phyloP scores from a whole-genome alignment of 1,284 basidiomycete genomes.

The Leucoagaricus sp. region DNA sequence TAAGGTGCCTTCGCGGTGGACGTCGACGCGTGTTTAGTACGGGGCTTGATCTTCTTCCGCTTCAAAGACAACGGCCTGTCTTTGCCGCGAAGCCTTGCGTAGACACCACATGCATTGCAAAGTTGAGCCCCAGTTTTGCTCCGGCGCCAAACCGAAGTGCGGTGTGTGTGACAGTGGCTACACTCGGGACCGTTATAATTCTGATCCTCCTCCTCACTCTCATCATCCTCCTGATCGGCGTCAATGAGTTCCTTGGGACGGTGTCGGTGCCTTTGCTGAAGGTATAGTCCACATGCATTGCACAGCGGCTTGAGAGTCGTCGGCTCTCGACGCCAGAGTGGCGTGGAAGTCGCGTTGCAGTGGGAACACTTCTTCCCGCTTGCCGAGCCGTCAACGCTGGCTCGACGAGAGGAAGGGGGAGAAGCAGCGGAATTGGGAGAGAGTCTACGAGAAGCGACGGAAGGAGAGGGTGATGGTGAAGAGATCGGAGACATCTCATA shows the following conservation, averaged over 20 bases:
- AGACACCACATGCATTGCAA: slow-evolving; percentile 54
- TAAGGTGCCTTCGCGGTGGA: slow-evolving; percentile 18
- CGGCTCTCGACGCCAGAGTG: slow-evolving; percentile 50
- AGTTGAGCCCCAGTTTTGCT: slow-evolving; percentile 49
- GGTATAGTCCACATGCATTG: slow-evolving; percentile 50
- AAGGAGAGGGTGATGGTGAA: slow-evolving; percentile 32
- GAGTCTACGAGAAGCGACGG: slow-evolving; percentile 3
- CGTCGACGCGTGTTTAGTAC: slow-evolving; percentile 36
- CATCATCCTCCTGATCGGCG: slow-evolving; percentile 42
- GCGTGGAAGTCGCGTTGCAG: slow-evolving; percentile 47
- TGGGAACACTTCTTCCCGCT: slow-evolving; percentile 45
- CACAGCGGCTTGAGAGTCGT: slow-evolving; percentile 44
- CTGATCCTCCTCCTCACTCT: slow-evolving; percentile 36
- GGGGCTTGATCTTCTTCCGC: slow-evolving; percentile 48
- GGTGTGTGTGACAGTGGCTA: slow-evolving; percentile 48
- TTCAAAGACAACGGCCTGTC: slow-evolving; percentile 46
- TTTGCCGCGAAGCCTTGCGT: slow-evolving; percentile 43
- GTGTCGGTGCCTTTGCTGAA: slow-evolving; percentile 47
- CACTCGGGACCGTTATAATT: slow-evolving; percentile 45
- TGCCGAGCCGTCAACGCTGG: slow-evolving; percentile 29
- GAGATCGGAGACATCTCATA: slow-evolving; percentile 27
- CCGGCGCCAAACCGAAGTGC: slow-evolving; percentile 49
- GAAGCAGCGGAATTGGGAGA: slow-evolving; percentile 22
- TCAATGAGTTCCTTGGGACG: slow-evolving; percentile 52
- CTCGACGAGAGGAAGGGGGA: slow-evolving; percentile 23